phyloP scores from a whole-genome alignment of 2,329 filamentous ascomycete species.

The Fusarium denticulatum region DNA sequence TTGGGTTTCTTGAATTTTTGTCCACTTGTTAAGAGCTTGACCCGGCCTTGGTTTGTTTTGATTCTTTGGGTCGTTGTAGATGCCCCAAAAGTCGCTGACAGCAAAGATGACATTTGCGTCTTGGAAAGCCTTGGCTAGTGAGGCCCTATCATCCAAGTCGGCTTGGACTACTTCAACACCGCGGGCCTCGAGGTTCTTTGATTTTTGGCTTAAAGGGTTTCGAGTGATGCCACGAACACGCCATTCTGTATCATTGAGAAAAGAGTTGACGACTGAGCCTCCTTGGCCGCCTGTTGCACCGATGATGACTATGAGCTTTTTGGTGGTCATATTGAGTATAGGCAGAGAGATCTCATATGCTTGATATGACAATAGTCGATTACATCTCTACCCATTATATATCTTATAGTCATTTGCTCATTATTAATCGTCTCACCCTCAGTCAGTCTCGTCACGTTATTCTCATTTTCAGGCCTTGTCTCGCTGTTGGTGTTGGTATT shows the following conservation, averaged over 20 bases:
- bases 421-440: not conserved
- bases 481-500: not conserved
- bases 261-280: slow-evolving; percentile 1
- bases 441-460: not conserved
- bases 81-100: slow-evolving; percentile 5
- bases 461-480: not conserved
- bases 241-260: not conserved
- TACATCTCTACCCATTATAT: not conserved
- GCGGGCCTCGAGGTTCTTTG: not conserved
- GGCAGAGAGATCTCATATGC: not conserved
- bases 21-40: not conserved
- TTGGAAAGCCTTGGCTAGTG: not conserved
- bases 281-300: slow-evolving; percentile 9
- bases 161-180: slow-evolving; percentile 8
- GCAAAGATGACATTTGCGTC: not conserved
- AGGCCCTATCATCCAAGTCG: not conserved
- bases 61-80: not conserved
- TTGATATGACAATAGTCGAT: not conserved
- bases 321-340: not conserved
- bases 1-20: not conserved
- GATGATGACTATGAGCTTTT: slow-evolving; percentile 1
- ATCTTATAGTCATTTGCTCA: too few relatives aligned
- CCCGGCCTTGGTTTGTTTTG: not conserved
- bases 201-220: not conserved
- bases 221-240: slow-evolving; percentile 9